phyloP scores from a whole-genome alignment of 2,329 filamentous ascomycete species.

The Dactylellina drechsleri region DNA sequence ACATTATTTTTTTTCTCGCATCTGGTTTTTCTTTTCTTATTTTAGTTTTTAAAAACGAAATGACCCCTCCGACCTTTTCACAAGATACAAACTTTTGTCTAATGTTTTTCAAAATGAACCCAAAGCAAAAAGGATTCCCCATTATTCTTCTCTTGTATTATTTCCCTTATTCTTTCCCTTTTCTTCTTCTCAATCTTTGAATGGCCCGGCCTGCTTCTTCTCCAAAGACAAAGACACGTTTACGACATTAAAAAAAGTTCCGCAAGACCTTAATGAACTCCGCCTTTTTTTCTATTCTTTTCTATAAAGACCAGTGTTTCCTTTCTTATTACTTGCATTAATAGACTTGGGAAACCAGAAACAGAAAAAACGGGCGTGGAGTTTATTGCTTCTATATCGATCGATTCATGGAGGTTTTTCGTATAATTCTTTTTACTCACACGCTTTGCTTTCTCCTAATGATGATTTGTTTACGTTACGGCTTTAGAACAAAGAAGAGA shows the following conservation, averaged over 20 bases:
- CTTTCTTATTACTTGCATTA: slow-evolving; percentile 44
- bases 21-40: slow-evolving; percentile 53
- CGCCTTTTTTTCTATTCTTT: slow-evolving; percentile 32
- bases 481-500: slow-evolving; percentile 27
- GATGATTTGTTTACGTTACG: slow-evolving; percentile 6
- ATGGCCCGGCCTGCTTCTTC: slow-evolving; percentile 50
- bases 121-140: slow-evolving; percentile 54
- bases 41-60: slow-evolving; percentile 55
- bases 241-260: slow-evolving; percentile 54
- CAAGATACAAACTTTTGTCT: slow-evolving; percentile 46
- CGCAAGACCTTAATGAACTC: slow-evolving; percentile 54
- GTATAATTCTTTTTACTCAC: slow-evolving; percentile 47
- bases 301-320: neutral
- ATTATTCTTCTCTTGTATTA: slow-evolving; percentile 57
- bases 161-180: slow-evolving; percentile 6
- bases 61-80: slow-evolving; percentile 46
- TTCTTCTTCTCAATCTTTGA: slow-evolving; percentile 41
- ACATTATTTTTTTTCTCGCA: slow-evolving; percentile 30
- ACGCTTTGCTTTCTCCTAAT: slow-evolving; percentile 1
- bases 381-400: slow-evolving; percentile 21
- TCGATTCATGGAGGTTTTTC: slow-evolving; percentile 43
- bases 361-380: slow-evolving; percentile 26
- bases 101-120: slow-evolving; percentile 49
- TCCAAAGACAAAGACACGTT: slow-evolving; percentile 17
- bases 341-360: slow-evolving; percentile 53